Conservation (phyloP, 495 filamentous ascomycete species). For the Melanomma pulvis-pyrius region DNA sequence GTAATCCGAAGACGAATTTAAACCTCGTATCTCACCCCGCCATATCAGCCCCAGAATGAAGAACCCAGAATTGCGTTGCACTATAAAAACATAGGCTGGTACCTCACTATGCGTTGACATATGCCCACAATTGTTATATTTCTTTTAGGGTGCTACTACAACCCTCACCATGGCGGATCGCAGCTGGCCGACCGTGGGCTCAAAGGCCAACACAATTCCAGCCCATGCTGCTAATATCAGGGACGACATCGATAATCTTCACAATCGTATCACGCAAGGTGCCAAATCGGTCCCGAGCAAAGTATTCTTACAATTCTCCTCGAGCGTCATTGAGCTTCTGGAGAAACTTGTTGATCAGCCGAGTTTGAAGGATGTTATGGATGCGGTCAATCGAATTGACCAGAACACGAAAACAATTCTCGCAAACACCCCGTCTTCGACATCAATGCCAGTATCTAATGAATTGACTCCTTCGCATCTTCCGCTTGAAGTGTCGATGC, state of each 20-base stretch:
- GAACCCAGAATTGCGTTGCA: not conserved
- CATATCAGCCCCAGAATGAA: not conserved
- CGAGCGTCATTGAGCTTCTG: conserved; percentile 1
- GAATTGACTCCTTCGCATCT: not conserved
- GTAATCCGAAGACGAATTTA: not conserved
- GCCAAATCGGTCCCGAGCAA: not conserved
- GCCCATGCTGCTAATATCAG: not conserved
- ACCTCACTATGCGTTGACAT: too few species aligned
- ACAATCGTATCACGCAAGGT: not conserved
- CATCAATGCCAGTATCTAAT: too few species aligned
- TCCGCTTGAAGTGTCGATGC: not conserved
- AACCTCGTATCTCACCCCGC: not conserved
- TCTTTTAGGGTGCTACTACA: not conserved
- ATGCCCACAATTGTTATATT: too few species aligned
- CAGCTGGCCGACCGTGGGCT: not conserved
- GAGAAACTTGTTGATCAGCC: conserved; percentile 16
- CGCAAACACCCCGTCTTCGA: not conserved
- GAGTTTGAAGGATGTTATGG: conserved; percentile 15
- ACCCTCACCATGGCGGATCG: not conserved
- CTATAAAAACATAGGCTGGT: not conserved
- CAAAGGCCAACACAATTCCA: not conserved
- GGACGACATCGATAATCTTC: not conserved
- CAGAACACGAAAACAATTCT: conserved; percentile 17
- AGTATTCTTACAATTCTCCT: conserved; percentile 2
- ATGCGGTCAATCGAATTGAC: conserved; percentile 19